These are phyloP conservation scores for Ceratobasidium sp. DNA, from an alignment of 1,284 basidiomycete species.

Conservation along the genomic window DNA sequence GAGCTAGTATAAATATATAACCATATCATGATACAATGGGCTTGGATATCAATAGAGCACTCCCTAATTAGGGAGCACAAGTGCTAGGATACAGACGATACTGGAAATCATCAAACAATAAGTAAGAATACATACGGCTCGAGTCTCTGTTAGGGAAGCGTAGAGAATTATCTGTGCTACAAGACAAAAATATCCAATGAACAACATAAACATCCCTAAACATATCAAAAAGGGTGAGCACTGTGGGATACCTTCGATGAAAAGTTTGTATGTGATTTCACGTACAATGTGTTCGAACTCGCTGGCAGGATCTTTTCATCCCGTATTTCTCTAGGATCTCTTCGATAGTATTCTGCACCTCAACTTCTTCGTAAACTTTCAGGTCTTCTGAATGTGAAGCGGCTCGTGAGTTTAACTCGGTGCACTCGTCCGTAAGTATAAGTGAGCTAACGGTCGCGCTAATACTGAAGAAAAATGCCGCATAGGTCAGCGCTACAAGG, in stretches of 20 bases:
- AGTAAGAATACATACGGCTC: background rate
- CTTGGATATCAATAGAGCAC: too few relatives aligned
- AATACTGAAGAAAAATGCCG: slow-evolving; percentile 12
- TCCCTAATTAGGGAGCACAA: too few relatives aligned
- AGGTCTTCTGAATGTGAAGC: background rate
- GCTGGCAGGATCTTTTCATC: background rate
- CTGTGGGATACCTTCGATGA: too few relatives aligned
- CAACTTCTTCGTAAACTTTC: background rate
- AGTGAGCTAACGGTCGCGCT: slow-evolving; percentile 14
- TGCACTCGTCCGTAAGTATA: slow-evolving; percentile 4
- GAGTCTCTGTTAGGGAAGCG: background rate
- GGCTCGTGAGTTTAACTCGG: background rate
- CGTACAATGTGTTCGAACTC: background rate
- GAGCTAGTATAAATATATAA: too few relatives aligned
- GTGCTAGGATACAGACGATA: background rate
- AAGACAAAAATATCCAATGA: background rate
- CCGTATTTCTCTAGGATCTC: background rate
- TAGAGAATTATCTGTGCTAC: background rate
- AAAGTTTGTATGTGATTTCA: background rate
- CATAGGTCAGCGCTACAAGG: slow-evolving; percentile 8
- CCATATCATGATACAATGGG: too few relatives aligned
- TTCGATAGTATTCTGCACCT: background rate
- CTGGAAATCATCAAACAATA: background rate
- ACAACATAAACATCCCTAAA: background rate
- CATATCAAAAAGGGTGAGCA: background rate